phyloP scores from a whole-genome alignment of 2,329 filamentous ascomycete genomes.

The Colletotrichum eremochloae region DNA sequence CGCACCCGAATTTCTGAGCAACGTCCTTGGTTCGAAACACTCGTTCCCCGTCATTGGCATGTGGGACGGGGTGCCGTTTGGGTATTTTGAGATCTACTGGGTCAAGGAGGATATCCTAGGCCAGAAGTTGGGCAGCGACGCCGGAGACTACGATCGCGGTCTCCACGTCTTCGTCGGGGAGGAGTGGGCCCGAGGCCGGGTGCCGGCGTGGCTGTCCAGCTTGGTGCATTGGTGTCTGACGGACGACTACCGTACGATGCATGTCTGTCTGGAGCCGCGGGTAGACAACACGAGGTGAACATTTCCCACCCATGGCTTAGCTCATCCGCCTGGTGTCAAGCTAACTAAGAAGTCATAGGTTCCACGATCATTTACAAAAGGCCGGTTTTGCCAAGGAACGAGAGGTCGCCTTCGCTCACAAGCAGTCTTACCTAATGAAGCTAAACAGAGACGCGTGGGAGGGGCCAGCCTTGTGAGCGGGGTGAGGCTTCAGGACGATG shows the following conservation, averaged over 20 bases:
- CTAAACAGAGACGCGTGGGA: constrained; percentile 85
- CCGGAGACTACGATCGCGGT: constrained; percentile 87
- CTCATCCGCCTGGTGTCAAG: background rate
- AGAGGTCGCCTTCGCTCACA: constrained; percentile 90
- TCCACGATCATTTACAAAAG: constrained; percentile 73
- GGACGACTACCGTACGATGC: constrained; percentile 84
- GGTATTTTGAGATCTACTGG: constrained; percentile 99
- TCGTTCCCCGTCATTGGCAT: constrained; percentile 92
- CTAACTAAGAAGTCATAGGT: constrained; percentile 45
- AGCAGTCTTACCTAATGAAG: constrained; percentile 89
- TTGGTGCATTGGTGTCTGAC: constrained; percentile 89
- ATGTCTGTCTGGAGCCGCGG: constrained; percentile 87
- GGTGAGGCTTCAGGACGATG: too few relatives aligned
- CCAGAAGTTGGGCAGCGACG: constrained; percentile 73
- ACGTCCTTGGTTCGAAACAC: constrained; percentile 75
- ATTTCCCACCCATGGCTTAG: too few relatives aligned
- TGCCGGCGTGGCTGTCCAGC: constrained; percentile 85
- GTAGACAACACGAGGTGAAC: constrained; percentile 90
- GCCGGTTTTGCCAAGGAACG: constrained; percentile 88
- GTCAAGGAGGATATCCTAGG: constrained; percentile 91
- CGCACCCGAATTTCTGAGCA: constrained; percentile 75
- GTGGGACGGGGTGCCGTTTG: constrained; percentile 96
- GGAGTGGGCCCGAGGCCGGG: constrained; percentile 88
- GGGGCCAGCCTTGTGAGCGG: constrained; percentile 69
- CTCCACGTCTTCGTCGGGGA: constrained; percentile 92